phyloP scores from a whole-genome alignment of 2,329 filamentous ascomycete genomes.

The Mollisia scopiformis region DNA sequence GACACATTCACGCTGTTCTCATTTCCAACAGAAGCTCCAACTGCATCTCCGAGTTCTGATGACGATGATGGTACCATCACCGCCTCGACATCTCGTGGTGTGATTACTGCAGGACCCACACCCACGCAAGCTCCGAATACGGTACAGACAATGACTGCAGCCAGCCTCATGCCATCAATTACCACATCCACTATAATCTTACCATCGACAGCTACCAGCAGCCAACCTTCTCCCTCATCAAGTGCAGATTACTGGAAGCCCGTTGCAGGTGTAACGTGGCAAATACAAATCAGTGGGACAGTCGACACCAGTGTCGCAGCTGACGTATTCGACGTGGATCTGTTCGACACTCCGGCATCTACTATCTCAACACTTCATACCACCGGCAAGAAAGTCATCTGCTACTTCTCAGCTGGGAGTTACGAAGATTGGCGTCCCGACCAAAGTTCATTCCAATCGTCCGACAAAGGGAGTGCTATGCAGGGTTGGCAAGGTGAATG shows the following conservation, averaged over 20 bases:
- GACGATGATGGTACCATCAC: background rate
- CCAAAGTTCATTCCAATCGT: constrained; percentile 49
- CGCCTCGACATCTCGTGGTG: background rate
- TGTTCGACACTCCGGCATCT: constrained; percentile 47
- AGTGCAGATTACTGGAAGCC: constrained; percentile 19
- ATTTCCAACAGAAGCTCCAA: background rate
- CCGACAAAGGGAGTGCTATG: constrained; percentile 60
- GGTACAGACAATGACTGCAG: background rate
- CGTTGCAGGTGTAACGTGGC: constrained; percentile 17
- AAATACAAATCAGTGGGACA: constrained; percentile 16
- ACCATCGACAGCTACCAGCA: background rate
- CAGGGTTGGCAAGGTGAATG: constrained; percentile 68
- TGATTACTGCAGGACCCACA: background rate
- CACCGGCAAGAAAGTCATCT: constrained; percentile 64
- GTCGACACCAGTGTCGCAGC: constrained; percentile 8
- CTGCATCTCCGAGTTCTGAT: background rate
- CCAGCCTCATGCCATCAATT: background rate
- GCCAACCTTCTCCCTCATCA: background rate
- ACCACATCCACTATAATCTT: background rate
- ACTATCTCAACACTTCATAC: constrained; percentile 52
- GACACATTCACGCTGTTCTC: background rate
- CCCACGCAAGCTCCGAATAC: background rate
- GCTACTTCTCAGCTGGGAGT: constrained; percentile 75
- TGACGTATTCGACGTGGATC: constrained; percentile 42
- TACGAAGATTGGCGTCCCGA: constrained; percentile 68